Evolutionary conservation across 768 basidiomycete species (phyloP), one percentile per base, ranked within the genome.

Genomic region (Kwoniella pini): DNA sequence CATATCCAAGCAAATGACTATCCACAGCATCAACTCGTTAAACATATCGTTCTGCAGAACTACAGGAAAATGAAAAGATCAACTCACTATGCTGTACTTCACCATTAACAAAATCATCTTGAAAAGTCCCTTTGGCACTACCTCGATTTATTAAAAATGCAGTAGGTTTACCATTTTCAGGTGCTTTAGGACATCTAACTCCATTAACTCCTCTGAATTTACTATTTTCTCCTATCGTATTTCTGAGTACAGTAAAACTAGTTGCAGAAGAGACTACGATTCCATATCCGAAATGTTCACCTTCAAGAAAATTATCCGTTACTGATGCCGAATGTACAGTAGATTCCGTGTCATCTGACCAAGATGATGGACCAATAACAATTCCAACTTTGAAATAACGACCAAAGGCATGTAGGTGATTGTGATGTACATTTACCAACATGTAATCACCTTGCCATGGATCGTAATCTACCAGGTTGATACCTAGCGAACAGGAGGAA

Each of bases 401-500:
- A 3, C 70, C 71, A 43, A 72, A 60, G 5, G 76, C 79, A 27
- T 74, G 65, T 30, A 80, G 57, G 39, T 66, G 67, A 58, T 80
- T 80, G 51, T 75, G 67, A 22, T 73, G 66, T 4, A 80, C 77
- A 17, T 42, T 56, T 22, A 74, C 74, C 10, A 50, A 39, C 24
- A 69, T 70, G 64, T 80, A 80, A 50, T 80, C 79, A 13, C 79
- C 79, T 39, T 74, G 68, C 76, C 76, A 80, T 0, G 79, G 79
- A 9, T 69, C 70, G 42, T 72, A 74, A 55, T 79, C 79, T 46
- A 79, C 79, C 43, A 79, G 56, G 57, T 79, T 79, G 64, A 79
- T 77, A 26, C 76, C 78, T 77, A 36, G 15, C 15, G 59, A 0
- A 17, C 9, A 28, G 31, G 4, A n/a, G n/a, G n/a, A n/a, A 42